These are phyloP conservation scores for Schizopora paradoxa DNA, from an alignment of 1,284 basidiomycete genomes.

Conservation along the genomic window DNA sequence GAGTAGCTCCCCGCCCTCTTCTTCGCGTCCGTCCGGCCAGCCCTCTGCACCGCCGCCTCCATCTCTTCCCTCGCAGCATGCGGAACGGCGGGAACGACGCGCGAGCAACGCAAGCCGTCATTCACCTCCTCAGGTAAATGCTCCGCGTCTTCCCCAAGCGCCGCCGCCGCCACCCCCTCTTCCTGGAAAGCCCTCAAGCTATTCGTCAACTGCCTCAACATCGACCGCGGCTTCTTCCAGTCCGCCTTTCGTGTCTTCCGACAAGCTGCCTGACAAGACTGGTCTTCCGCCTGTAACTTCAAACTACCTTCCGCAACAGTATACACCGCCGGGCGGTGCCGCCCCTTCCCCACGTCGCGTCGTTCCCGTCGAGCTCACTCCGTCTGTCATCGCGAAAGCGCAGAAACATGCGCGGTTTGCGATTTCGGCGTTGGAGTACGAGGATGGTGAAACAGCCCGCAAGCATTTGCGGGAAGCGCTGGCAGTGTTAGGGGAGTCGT, in stretches of 20 bases:
- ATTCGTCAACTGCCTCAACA: neutral
- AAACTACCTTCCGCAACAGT: neutral
- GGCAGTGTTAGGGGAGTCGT: conserved; percentile 50
- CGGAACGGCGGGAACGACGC: conserved; percentile 3
- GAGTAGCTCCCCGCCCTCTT: conserved; percentile 14
- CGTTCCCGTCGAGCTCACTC: conserved; percentile 47
- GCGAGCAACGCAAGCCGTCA: conserved; percentile 1
- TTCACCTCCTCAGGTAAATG: neutral
- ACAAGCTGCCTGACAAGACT: neutral
- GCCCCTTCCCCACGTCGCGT: neutral
- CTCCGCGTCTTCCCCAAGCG: conserved; percentile 1
- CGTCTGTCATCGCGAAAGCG: conserved; percentile 57
- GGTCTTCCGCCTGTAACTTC: conserved; percentile 1
- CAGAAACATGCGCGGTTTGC: conserved; percentile 92
- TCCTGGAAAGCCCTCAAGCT: neutral
- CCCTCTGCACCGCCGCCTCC: conserved; percentile 13
- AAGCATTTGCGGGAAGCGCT: conserved; percentile 77
- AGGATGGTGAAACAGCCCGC: conserved; percentile 79
- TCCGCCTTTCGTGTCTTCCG: neutral
- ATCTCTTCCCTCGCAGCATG: neutral
- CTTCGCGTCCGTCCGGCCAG: conserved; percentile 15
- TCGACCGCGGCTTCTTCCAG: neutral
- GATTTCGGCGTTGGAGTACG: conserved; percentile 88
- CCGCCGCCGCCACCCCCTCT: conserved; percentile 7
- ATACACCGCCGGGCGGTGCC: neutral